These are phyloP conservation scores for Epichloe scottii DNA, from an alignment of 2,329 filamentous ascomycete genomes.

Conservation along the genomic window DNA sequence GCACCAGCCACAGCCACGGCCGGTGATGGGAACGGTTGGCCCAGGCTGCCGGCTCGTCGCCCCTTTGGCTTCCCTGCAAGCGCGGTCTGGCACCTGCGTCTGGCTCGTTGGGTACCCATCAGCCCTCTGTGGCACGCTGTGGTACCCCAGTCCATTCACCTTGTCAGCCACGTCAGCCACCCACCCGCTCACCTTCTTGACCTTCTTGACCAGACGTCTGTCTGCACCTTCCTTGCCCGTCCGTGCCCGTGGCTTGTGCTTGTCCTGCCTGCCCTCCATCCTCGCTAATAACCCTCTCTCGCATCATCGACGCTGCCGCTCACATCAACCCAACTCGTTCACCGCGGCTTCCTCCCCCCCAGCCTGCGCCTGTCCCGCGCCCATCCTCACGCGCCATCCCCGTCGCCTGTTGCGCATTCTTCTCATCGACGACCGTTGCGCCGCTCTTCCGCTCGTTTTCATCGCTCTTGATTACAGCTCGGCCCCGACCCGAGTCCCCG, in stretches of 20 bases:
- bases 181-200: background rate
- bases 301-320: slow-evolving; percentile 1
- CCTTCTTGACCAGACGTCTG: background rate
- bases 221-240: background rate
- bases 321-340: slow-evolving; percentile 1
- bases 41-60: too few relatives aligned
- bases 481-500: slow-evolving; percentile 6
- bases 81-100: too few relatives aligned
- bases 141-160: too few relatives aligned
- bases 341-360: background rate
- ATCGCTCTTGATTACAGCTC: slow-evolving; percentile 1
- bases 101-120: too few relatives aligned
- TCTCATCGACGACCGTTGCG: background rate
- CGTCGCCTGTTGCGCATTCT: background rate
- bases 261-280: background rate
- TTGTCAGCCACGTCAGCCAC: too few relatives aligned
- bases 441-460: background rate
- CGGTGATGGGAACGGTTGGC: too few relatives aligned
- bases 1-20: too few relatives aligned
- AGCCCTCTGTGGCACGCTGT: background rate
- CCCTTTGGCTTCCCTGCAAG: too few relatives aligned
- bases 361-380: background rate
- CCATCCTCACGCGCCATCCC: slow-evolving; percentile 1
- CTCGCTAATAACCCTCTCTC: slow-evolving; percentile 2
- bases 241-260: background rate